Percentiles rank a stretch among this genome's conserved stretches.
These are phyloP conservation scores for Talaromyces sp. DNA, from an alignment of 2,329 filamentous ascomycete species.

Conservation along the genomic window DNA sequence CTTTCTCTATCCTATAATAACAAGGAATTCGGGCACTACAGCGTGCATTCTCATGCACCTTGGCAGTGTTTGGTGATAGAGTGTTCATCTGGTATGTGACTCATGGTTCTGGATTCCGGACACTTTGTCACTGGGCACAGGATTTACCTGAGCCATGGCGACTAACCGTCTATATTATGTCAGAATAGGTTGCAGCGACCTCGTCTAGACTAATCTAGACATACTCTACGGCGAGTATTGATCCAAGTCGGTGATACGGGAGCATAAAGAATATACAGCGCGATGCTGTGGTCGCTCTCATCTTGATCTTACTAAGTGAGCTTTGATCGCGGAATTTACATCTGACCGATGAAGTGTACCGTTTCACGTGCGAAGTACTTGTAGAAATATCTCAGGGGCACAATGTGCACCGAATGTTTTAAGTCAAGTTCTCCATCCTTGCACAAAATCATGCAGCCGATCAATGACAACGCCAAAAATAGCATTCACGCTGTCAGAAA, in stretches of 20 bases:
- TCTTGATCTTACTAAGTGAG: not conserved
- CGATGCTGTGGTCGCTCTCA: not conserved
- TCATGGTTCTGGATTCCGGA: not conserved
- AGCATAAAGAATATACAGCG: not conserved
- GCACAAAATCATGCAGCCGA: slow-evolving; percentile 86
- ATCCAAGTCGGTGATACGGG: no score
- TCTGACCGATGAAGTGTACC: not conserved
- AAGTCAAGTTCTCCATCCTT: slow-evolving; percentile 72
- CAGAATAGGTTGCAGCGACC: not conserved
- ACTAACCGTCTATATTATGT: not conserved
- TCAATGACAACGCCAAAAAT: slow-evolving; percentile 94
- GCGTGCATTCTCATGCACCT: not conserved
- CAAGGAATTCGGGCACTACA: not conserved
- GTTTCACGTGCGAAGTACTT: not conserved
- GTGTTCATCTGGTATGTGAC: not conserved
- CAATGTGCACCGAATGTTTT: not conserved
- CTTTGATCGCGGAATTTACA: not conserved
- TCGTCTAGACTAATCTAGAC: not conserved
- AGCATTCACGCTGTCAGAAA: slow-evolving; percentile 85
- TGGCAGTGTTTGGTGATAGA: not conserved
- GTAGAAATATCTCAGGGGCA: not conserved
- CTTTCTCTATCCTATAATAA: not conserved
- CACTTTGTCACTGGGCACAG: not conserved
- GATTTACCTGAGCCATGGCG: not conserved
- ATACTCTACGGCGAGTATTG: not conserved